Percentiles rank a stretch among this genome's conserved stretches.
Evolutionary conservation across 2,329 filamentous ascomycete species (phyloP).

Genomic region (Aspergillus sergii): DNA sequence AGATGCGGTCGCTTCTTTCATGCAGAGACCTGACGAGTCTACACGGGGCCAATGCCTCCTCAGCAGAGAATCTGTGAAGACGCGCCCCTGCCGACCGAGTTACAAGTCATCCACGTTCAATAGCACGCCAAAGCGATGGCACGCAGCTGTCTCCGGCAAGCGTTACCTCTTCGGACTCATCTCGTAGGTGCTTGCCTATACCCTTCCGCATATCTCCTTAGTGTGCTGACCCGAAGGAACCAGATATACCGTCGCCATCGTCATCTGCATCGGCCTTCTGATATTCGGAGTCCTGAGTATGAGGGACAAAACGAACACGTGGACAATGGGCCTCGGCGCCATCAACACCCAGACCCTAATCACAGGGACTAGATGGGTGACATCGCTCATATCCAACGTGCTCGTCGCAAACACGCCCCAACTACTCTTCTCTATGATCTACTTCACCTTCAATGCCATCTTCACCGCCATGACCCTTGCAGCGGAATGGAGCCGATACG

Average conservation of each 20-base stretch:
- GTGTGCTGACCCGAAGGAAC: neutral
- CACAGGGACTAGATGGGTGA: slow-evolving; percentile 3
- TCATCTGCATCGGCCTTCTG: neutral
- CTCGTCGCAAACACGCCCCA: slow-evolving; percentile 41
- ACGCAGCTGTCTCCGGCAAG: neutral
- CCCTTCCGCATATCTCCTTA: neutral
- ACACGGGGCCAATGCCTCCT: slow-evolving; percentile 29
- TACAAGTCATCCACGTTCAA: neutral
- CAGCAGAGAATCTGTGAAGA: slow-evolving; percentile 3
- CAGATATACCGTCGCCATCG: neutral
- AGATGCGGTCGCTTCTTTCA: slow-evolving; percentile 42
- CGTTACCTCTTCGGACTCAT: neutral
- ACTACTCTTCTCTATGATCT: slow-evolving; percentile 37
- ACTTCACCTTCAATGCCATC: slow-evolving; percentile 39
- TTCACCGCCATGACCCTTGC: slow-evolving; percentile 52
- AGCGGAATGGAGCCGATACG: slow-evolving; percentile 52
- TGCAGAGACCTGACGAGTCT: slow-evolving; percentile 32
- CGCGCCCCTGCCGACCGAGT: neutral
- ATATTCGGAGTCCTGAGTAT: neutral
- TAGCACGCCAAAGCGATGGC: neutral
- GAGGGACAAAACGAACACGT: neutral
- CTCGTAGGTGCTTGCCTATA: neutral
- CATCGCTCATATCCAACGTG: slow-evolving; percentile 13
- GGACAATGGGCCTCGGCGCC: slow-evolving; percentile 12
- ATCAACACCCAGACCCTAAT: slow-evolving; percentile 10